Base-by-base conservation (phyloP, 176 grass and related monocot genomes). In the Rhipidocladum racemiflorum region DNA sequence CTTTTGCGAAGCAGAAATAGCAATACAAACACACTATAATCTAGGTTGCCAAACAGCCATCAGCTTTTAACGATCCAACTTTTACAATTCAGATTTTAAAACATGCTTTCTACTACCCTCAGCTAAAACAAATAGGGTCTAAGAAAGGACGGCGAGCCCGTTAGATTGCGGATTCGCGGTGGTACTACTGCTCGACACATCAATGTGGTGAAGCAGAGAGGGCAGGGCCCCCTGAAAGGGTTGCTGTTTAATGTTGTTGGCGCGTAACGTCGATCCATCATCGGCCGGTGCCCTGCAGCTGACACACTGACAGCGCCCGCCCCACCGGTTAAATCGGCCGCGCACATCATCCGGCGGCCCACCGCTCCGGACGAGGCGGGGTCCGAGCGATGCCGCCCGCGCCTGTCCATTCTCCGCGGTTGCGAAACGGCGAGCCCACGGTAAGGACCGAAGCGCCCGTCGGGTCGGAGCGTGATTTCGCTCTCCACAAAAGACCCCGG, bases 221-320 rank as follows among this genome's bases (percentile, higher is more conserved):
- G 23, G 9, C 21, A 17, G 32, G 21, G 27, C 23, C 16, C 15
- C 8, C 39, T 12, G 35, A 45, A 76, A 66, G 35, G 43, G 23
- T 5, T 34, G 39, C 3, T 62, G 80, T 83, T 76, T 85, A 77
- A 76, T 48, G 82, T 84, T 44, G 48, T 45, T 68, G 62, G 61
- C 71, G 24, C 61, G 82, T 68, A n/a, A 75, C 61, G 34, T 76
- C 82, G 24, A n/a, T 24, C 55, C 11, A 50, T 36, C 43, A 23
- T 36, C 57, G 34, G 56, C 20, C 46, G 34, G 29, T 18, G 49
- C 48, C 18, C n/a, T 27, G 6, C 71, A 42, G 21, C 83, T 11
- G 60, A 69, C 30, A 61, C 54, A 36, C 81, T 17, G 54, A 0
- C 51, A 5, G 0, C 24, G 34, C 35, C 13, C 32, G 14, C 49